Evolutionary conservation across 2,329 filamentous ascomycete species (phyloP), one percentile per base, ranked within the genome.

Genomic region (Fusarium paranaense): DNA sequence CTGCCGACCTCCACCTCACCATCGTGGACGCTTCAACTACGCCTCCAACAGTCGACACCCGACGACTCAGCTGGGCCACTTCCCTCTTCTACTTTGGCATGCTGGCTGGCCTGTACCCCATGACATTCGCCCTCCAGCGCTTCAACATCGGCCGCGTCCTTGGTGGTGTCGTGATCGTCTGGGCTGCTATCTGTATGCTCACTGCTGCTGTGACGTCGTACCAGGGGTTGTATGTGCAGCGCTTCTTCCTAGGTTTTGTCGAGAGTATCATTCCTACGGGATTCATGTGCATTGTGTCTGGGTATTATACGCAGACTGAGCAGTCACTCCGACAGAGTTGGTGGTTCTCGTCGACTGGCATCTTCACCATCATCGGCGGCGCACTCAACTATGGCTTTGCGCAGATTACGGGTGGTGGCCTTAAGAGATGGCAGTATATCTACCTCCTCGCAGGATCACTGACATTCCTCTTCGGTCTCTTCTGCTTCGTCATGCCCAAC

Each of bases 21-120:
- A 82, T 93, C 5, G 82, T 88, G 14, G 81, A 86, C 74, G 45
- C 72, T 3, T 76, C 80, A 2, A 83, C 82, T 0, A 80, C 75
- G 1, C 91, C 91, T 0, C 86, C 88, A 1, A 88, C 87, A 0
- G 88, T 88, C 18, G 89, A 93, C 78, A 95, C 93, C 0, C 87
- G 88, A 0, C 88, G 93, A 13, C 87, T 95, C 32, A 91, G 89
- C 74, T 95, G 93, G 93, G 93, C 93, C 3, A 95, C 92, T 0
- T 94, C 92, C 0, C 86, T 94, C 77, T 95, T 95, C 84, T 95
- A 95, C 84, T 94, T 95, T 74, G 93, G 93, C 40, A 93, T 94
- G 92, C 86, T 95, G 3, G 90, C 89, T 0, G 93, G 93, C 0
- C 84, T 93, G 4, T 95, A 94, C 71, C 93, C 93, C 2, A 90